Evolutionary conservation across 1,139 yeast genomes (phyloP), one percentile per base, ranked within the genome.

Genomic region (Taiozyma sp.): DNA sequence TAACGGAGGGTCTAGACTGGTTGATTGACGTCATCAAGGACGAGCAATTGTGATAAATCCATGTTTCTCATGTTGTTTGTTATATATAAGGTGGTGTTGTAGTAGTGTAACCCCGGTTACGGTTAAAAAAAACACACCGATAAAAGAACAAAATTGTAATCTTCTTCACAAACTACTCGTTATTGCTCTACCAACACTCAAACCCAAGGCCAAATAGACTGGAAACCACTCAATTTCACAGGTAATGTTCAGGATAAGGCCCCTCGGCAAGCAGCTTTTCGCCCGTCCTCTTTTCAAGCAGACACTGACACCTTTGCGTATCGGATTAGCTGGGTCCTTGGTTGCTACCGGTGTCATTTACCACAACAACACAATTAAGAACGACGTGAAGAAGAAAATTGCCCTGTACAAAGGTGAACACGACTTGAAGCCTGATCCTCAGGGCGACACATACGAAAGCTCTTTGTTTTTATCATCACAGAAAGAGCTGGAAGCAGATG

Each of bases 1-100:
- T 93, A 62, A 85, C 89, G 21, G 98, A 93, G 68, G 99, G 99
- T 48, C 77, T 93, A 64, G 98, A 93, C 68, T 93, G 99, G 99
- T 47, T 93, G 63, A 95, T 90, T 70, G 97, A 93, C 64, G 97
- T 90, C 45, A 90, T 93, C 58, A 88, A 88, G 68, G 99, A 93
- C 63, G 97, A 87, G 67, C 95, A 86, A 63, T n/a, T 32, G 19
- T 32, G 35, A 32, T 32, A 4, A 30, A 13, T 14, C 14, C 16
- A 30, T 30, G 34, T 30, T 30, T 30, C 34, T 19, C 19, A 30
- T 29, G 34, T 30, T 30, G 16, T 30, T 13, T 16, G 16, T 35
- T 5, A 34, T 19, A 19, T 19, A 19, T 19, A 19, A 2, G 2
- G 2, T n/a, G 19, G 19, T 19, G 19, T 2, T 19, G 19, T 19